A percentile compares a stretch with the other conserved stretches of the same genome.
Conservation (phyloP, 2,329 filamentous ascomycete genomes). For the Emericellopsis cladophorae region DNA sequence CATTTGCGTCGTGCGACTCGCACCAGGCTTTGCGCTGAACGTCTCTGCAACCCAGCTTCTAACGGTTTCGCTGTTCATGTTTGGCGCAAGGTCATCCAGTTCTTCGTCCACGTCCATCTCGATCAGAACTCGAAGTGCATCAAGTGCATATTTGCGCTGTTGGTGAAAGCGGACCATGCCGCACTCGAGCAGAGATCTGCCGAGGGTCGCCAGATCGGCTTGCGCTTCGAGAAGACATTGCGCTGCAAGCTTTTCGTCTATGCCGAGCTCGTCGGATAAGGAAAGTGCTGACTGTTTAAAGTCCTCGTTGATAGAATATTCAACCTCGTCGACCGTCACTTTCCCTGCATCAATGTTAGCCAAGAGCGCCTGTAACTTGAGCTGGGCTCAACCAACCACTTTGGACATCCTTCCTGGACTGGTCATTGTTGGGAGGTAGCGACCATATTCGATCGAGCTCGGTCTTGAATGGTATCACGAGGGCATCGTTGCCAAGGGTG, state of each 20-base stretch:
- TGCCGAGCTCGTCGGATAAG: slow-evolving; percentile 75
- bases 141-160: slow-evolving; percentile 68
- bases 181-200: slow-evolving; percentile 62
- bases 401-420: slow-evolving; percentile 59
- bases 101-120: slow-evolving; percentile 38
- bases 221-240: slow-evolving; percentile 63
- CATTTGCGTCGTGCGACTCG: slow-evolving; percentile 20
- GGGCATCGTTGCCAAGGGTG: slow-evolving; percentile 56
- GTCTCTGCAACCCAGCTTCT: too few species aligned
- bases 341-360: slow-evolving; percentile 43
- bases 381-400: slow-evolving; percentile 33
- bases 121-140: slow-evolving; percentile 71
- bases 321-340: slow-evolving; percentile 56
- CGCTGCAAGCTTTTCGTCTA: slow-evolving; percentile 81
- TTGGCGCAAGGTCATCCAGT: slow-evolving; percentile 20
- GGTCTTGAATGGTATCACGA: slow-evolving; percentile 58
- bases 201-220: slow-evolving; percentile 53
- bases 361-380: background rate
- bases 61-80: slow-evolving; percentile 16
- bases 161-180: slow-evolving; percentile 83
- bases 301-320: slow-evolving; percentile 73
- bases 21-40: slow-evolving; percentile 1
- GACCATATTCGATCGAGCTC: slow-evolving; percentile 62
- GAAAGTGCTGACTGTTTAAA: slow-evolving; percentile 75
- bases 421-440: slow-evolving; percentile 60